Evolutionary conservation across 75 land plant species (phyloP), one percentile per base, ranked within the genome.

Genomic region (Pinus taeda): DNA sequence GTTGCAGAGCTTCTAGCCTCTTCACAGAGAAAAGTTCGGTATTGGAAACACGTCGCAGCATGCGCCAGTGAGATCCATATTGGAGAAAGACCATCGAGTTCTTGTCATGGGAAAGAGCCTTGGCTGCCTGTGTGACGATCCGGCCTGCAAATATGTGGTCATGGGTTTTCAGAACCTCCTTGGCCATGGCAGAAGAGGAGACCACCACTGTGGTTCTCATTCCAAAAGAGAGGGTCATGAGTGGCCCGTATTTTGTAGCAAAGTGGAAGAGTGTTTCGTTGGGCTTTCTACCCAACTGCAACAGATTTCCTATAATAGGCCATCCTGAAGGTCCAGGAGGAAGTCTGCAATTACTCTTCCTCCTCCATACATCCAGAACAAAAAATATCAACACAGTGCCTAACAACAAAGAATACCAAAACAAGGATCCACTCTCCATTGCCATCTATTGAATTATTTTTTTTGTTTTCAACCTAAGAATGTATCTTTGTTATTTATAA

Each of bases 51-150:
- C 85, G 86, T 21, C 91, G 26, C 20, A 89, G 73, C 59, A 80
- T 75, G 8, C 89, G 80, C 91, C 91, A 89, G 8, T 65, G 74
- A 2, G 86, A 80, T 0, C 91, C 89, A 29, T 84, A 82, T 30
- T 84, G 86, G 24, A 82, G 75, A 3, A 73, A 76, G 0, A 69
- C 74, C 4, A 85, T 22, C 7, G 84, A 79, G 57, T 60, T 42
- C 3, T 24, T 65, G 75, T 77, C 15, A 13, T 75, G 69, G 69
- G 22, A 15, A 29, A 76, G 39, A 2, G 72, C 81, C 12, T 75
- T 73, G 79, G 77, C 82, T 64, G 82, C 77, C 63, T 79, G 83
- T 39, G 73, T 60, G 26, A 82, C 60, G 30, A 66, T 71, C 6
- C 89, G 73, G 8, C 80, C 85, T 0, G 89, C 84, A 15, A 84